Evolutionary conservation across 1,139 yeast genomes (phyloP).

Genomic region (Taphrina communis): DNA sequence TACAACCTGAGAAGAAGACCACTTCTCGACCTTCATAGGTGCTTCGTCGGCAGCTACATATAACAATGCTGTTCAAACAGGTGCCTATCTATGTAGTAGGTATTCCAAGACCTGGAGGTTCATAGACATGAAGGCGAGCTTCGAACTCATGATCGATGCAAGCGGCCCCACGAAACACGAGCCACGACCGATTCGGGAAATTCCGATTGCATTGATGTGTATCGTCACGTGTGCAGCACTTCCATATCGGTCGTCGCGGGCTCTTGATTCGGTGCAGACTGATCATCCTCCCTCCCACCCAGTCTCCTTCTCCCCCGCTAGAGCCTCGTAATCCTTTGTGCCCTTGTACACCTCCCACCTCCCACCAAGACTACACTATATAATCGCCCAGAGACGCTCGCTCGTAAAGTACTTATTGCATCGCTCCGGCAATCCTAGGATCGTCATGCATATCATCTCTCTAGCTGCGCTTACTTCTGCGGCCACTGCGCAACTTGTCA

Average conservation of each 20-base stretch:
- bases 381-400: background rate
- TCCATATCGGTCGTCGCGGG: background rate
- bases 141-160: too few species aligned
- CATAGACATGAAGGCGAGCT: too few species aligned
- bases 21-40: too few species aligned
- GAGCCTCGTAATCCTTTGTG: conserved; percentile 9
- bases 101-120: too few species aligned
- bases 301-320: background rate
- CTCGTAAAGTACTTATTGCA: background rate
- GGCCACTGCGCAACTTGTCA: conserved; percentile 25
- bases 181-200: background rate
- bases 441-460: conserved; percentile 15
- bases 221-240: conserved; percentile 4
- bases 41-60: too few species aligned
- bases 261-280: background rate
- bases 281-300: background rate
- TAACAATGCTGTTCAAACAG: too few species aligned
- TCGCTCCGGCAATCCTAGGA: background rate
- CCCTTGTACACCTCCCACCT: background rate
- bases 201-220: background rate
- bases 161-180: background rate
- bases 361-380: conserved; percentile 2
- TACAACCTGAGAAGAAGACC: too few species aligned
- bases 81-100: too few species aligned
- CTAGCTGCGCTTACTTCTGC: conserved; percentile 12